Base-by-base conservation (phyloP, 768 basidiomycete genomes). In the Boletus coccyginus region DNA sequence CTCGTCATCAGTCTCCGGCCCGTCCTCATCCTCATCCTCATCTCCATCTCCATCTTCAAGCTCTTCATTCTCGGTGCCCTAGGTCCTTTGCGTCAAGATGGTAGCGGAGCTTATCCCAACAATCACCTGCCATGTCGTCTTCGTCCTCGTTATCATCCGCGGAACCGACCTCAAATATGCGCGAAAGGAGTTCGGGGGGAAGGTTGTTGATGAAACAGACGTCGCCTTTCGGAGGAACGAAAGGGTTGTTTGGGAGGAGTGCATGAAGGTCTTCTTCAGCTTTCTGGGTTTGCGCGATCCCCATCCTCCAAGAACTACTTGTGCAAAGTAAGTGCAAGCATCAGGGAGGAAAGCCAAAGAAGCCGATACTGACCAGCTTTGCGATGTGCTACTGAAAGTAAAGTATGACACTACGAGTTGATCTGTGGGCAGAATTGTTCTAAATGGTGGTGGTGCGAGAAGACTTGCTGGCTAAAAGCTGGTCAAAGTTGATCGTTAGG, bases 151-250 rank as follows among this genome's bases (percentile, higher is more conserved):
- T 63, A 8, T 72, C 75, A 36, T 74, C 73, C 36, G 73, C 65
- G 48, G 75, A 73, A 6, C 84, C 84, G 11, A 78, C 58, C 12
- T 75, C 67, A 60, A 85, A 86, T 53, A 86, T 80, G 56, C 79
- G 75, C 1, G 77, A 80, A 7, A 86, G 75, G 27, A 86, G 71
- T 62, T 86, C 84, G 17, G 77, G 77, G 2, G 84, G 83, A 16
- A 85, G 75, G 38, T 73, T 68, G 53, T 84, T 80, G 35, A 85
- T 74, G 1, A 76, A 80, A 58, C 82, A 84, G 48, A 53, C 35
- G 29, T 52, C 56, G 3, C 75, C 73, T 24, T 66, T 67, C 0
- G 81, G 81, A 12, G 82, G 78, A 29, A 76, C 64, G 53, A 73
- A 82, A 1, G 78, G 82, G 54, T 82, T 82, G 62, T 81, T 76